Conservation (phyloP, 1,139 yeast genomes). For the Geotrichum phurueaensis region DNA sequence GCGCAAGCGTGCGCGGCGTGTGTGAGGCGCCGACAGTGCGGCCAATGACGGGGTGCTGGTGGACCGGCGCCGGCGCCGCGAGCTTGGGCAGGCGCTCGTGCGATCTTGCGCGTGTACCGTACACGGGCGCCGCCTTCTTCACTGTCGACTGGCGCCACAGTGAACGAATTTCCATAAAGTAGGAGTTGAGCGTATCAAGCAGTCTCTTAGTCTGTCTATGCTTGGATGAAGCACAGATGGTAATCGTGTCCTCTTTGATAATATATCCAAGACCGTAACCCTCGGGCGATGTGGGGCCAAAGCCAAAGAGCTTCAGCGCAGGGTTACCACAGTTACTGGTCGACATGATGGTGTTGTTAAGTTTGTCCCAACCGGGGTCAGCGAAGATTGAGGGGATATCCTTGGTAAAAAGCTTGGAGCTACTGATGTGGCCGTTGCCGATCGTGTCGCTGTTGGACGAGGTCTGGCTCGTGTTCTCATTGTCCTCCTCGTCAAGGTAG, state of each 20-base stretch:
- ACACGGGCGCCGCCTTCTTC: constrained; percentile 16
- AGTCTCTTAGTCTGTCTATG: constrained; percentile 86
- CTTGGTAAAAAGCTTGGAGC: constrained; percentile 14
- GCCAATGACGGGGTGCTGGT: constrained; percentile 19
- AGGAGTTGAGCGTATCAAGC: constrained; percentile 65
- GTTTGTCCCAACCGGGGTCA: constrained; percentile 67
- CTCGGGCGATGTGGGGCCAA: constrained; percentile 85
- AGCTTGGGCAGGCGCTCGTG: constrained; percentile 23
- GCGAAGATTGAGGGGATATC: constrained; percentile 60
- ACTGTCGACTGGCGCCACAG: constrained; percentile 34
- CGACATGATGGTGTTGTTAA: constrained; percentile 61
- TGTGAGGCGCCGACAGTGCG: constrained; percentile 24
- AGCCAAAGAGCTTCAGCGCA: constrained; percentile 77
- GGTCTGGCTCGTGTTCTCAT: constrained; percentile 27
- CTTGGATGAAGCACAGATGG: constrained; percentile 82
- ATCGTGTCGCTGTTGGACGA: constrained; percentile 21
- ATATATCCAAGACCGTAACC: constrained; percentile 93
- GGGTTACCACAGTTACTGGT: constrained; percentile 82
- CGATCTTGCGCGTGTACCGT: constrained; percentile 26
- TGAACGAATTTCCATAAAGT: constrained; percentile 57
- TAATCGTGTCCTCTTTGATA: constrained; percentile 75
- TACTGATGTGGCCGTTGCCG: constrained; percentile 9
- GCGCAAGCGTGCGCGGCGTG: constrained; percentile 24
- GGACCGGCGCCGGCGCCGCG: constrained; percentile 11
- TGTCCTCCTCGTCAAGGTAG: constrained; percentile 45